phyloP scores from a whole-genome alignment of 345 rosid species.

The Brassica carinata region DNA sequence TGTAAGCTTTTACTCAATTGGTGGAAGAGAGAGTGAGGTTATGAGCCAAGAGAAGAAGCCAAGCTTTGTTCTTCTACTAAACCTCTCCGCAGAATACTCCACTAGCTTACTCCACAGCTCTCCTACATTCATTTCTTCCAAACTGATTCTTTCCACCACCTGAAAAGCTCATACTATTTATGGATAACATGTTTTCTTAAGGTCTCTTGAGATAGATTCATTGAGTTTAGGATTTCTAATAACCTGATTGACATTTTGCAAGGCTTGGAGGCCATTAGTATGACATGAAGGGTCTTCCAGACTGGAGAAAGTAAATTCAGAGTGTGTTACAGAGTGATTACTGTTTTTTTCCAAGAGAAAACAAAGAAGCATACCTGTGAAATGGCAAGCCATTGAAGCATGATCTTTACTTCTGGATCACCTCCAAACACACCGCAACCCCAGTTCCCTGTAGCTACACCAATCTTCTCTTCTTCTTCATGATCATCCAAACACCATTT shows the following conservation, averaged over 20 bases:
- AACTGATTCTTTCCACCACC: conserved; percentile 15
- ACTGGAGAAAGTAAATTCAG: neutral
- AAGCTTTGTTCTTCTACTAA: neutral
- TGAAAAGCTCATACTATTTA: neutral
- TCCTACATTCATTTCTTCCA: conserved; percentile 24
- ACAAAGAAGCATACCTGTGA: conserved; percentile 28
- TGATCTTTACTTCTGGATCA: too few species aligned
- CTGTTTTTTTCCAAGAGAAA: neutral
- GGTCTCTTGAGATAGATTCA: neutral
- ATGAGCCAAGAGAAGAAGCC: neutral
- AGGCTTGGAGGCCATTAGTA: conserved; percentile 31
- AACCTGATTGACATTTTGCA: conserved; percentile 29
- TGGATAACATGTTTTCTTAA: neutral
- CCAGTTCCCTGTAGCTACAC: conserved; percentile 92
- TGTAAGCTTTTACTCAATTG: neutral
- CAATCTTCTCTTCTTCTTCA: conserved; percentile 30
- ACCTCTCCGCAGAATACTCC: conserved; percentile 32
- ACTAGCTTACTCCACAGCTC: conserved; percentile 32
- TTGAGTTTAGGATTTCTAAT: conserved; percentile 14
- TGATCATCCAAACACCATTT: conserved; percentile 15
- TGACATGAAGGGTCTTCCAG: conserved; percentile 29
- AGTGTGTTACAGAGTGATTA: neutral
- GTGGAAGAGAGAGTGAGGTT: neutral
- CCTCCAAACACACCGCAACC: conserved; percentile 67
- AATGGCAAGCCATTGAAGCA: conserved; percentile 36